Base-by-base conservation (phyloP, 805 yeast genomes). In the Monosporozyma servazzii region DNA sequence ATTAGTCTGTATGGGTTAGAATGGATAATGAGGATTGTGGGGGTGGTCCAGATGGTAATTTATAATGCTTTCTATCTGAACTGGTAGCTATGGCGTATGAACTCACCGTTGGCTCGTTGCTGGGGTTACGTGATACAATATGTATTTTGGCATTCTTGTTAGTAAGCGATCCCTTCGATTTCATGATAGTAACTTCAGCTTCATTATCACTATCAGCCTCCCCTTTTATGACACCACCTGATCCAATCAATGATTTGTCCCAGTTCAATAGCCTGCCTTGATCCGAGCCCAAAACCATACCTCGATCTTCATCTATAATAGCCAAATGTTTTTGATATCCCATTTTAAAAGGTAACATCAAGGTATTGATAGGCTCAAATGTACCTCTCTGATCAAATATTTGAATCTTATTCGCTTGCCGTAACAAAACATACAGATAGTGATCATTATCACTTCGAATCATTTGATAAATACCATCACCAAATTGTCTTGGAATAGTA, bases 381-480 rank as follows among this genome's bases (percentile, higher is more conserved):
- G 53, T 41, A 15, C 46, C 64, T 29, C 78, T 52, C 3, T 57
- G 39, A 51, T 74, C 78, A 11, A 71, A 50, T 3, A 73, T 57
- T 5, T 64, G 64, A 21, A 74, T 68, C 1, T 17, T 42, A 21
- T 56, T 49, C 8, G 65, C 52, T 33, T 64, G 59, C 31, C 78
- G 58, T 31, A 65, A 58, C 1, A 71, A 27, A 1, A 63, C 62
- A 50, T 64, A 74, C 5, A 71, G 18, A 48, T 64, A 73, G 39
- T 65, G 66, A 4, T 70, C 73, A 56, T 71, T 73, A 1, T 56
- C 58, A 20, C 74, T 67, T 27, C 57, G 64, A 6, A 74, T 18
- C 0, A 73, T 40, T 54, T 73, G 77, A 58, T 62, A 17, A 63
- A 58, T 3, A 71, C 78, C 56, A 52, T 63, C 3, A 64, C 73